These are phyloP conservation scores for Aureobasidium namibiae DNA, from an alignment of 2,329 filamentous ascomycete genomes.

Conservation along the genomic window DNA sequence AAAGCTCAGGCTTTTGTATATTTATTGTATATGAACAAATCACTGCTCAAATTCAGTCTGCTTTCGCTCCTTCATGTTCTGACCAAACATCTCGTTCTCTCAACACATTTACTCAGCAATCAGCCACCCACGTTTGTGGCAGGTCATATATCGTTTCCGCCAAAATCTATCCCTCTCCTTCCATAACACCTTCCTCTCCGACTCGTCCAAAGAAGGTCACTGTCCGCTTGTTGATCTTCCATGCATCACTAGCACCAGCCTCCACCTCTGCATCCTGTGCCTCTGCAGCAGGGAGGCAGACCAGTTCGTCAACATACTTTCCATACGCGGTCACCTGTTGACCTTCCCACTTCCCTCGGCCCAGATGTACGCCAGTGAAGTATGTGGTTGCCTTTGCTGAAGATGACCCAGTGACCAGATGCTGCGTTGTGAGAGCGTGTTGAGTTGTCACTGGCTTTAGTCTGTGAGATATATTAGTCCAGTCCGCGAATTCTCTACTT, in stretches of 20 bases:
- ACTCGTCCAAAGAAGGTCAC: conserved; percentile 31
- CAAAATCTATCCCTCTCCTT: conserved; percentile 17
- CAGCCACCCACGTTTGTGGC: too few relatives aligned
- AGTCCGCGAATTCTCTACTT: not conserved
- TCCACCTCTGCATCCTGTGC: conserved; percentile 14
- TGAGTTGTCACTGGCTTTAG: conserved; percentile 34
- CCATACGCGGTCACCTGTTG: conserved; percentile 35
- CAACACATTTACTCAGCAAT: too few relatives aligned
- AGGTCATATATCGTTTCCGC: too few relatives aligned
- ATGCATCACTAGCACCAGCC: conserved; percentile 31
- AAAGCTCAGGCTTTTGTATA: not conserved
- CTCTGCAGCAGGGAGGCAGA: conserved; percentile 20
- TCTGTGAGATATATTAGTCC: conserved; percentile 19
- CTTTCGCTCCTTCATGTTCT: too few relatives aligned
- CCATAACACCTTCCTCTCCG: conserved; percentile 28
- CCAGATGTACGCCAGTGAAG: conserved; percentile 36
- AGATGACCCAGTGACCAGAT: conserved; percentile 1
- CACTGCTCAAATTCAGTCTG: too few relatives aligned
- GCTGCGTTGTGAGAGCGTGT: conserved; percentile 36
- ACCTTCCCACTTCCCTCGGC: conserved; percentile 34
- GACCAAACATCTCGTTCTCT: too few relatives aligned
- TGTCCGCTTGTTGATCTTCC: conserved; percentile 30
- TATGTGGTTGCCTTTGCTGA: conserved; percentile 31
- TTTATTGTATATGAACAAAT: not conserved
- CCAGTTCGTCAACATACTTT: conserved; percentile 32